A percentile compares a stretch with the other conserved stretches of the same genome.
Evolutionary conservation across 495 filamentous ascomycete species (phyloP).

Genomic region (Hypoxylon fuscum): DNA sequence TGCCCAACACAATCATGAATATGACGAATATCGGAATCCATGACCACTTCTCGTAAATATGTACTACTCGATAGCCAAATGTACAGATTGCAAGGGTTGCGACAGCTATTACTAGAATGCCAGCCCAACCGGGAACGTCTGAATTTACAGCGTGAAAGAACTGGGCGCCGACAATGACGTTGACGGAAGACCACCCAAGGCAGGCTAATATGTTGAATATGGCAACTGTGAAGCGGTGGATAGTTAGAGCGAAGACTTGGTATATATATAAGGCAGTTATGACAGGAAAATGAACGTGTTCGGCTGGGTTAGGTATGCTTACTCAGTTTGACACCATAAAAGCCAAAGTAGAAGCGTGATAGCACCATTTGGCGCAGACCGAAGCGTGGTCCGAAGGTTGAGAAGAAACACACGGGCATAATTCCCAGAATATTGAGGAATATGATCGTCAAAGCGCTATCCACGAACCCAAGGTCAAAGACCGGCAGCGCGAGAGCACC

Average conservation of each 20-base stretch:
- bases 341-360: conserved; percentile 85
- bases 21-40: conserved; percentile 82
- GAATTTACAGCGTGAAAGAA: conserved; percentile 79
- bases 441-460: conserved; percentile 77
- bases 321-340: conserved; percentile 75
- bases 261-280: no score
- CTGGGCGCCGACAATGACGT: conserved; percentile 84
- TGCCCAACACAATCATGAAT: conserved; percentile 78
- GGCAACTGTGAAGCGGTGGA: conserved; percentile 60
- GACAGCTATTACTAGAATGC: conserved; percentile 78
- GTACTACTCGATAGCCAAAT: conserved; percentile 85
- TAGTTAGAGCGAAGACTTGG: conserved; percentile 15
- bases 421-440: conserved; percentile 83
- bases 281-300: background rate
- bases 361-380: conserved; percentile 87
- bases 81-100: conserved; percentile 75
- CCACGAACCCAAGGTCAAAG: conserved; percentile 77
- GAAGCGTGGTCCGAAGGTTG: conserved; percentile 78
- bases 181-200: conserved; percentile 78
- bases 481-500: conserved; percentile 74
- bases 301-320: conserved; percentile 47
- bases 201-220: conserved; percentile 80
- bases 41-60: conserved; percentile 79
- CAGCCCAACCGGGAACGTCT: conserved; percentile 75
- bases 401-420: conserved; percentile 80